Evolutionary conservation across 768 basidiomycete species (phyloP).

Genomic region (Pulveroboletus sp.): DNA sequence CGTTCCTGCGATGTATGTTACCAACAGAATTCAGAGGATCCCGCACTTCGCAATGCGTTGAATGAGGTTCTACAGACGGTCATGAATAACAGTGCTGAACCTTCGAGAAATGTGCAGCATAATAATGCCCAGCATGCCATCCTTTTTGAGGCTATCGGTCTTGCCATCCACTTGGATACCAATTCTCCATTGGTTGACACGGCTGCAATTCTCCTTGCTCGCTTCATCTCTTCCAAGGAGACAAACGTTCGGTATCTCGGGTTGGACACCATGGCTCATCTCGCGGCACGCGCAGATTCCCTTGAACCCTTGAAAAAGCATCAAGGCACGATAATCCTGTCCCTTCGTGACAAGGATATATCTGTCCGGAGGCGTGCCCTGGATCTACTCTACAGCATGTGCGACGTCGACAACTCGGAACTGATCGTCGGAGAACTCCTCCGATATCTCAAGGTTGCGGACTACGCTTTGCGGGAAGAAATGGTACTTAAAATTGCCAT

Average conservation of each 20-base stretch:
- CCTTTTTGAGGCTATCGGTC: slow-evolving; percentile 95
- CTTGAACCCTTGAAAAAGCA: slow-evolving; percentile 92
- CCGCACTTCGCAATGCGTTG: slow-evolving; percentile 70
- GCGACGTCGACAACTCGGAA: slow-evolving; percentile 95
- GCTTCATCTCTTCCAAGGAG: slow-evolving; percentile 97
- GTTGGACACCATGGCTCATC: slow-evolving; percentile 96
- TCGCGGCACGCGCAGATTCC: slow-evolving; percentile 90
- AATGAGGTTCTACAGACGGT: slow-evolving; percentile 84
- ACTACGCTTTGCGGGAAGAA: slow-evolving; percentile 94
- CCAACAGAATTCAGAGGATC: slow-evolving; percentile 62
- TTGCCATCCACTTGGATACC: slow-evolving; percentile 94
- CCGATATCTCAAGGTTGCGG: slow-evolving; percentile 92
- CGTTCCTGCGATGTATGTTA: background rate
- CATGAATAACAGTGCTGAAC: slow-evolving; percentile 89
- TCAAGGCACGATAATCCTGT: slow-evolving; percentile 92
- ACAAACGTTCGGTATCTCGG: slow-evolving; percentile 98
- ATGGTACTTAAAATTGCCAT: slow-evolving; percentile 99
- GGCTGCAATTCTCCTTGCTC: slow-evolving; percentile 87
- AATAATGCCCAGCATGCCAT: slow-evolving; percentile 98
- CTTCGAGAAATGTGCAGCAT: slow-evolving; percentile 93
- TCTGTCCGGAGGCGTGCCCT: slow-evolving; percentile 92
- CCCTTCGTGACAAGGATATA: slow-evolving; percentile 95
- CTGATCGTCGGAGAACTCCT: slow-evolving; percentile 93
- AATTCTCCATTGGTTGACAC: slow-evolving; percentile 85
- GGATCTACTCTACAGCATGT: slow-evolving; percentile 98